A percentile compares a stretch with the other conserved stretches of the same genome.
Evolutionary conservation across 305 asterid genomes (phyloP).

Genomic region (Solanum aculeatissimum): DNA sequence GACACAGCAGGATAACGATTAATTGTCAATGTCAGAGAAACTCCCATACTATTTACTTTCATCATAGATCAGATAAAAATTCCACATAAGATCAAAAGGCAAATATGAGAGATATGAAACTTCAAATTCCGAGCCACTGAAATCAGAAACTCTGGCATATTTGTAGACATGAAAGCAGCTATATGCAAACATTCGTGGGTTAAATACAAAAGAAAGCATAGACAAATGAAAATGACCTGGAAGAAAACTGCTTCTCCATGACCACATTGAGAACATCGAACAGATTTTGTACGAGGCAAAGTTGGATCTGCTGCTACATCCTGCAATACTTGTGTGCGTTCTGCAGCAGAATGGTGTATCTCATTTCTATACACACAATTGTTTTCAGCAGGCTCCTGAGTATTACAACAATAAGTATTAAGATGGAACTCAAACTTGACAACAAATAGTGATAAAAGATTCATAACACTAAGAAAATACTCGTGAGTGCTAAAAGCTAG

Average conservation of each 20-base stretch:
- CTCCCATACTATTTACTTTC: not conserved
- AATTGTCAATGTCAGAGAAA: not conserved
- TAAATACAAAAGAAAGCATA: not conserved
- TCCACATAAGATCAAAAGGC: not conserved
- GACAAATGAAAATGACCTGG: conserved; percentile 38
- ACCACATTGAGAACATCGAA: conserved; percentile 71
- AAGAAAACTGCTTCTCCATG: conserved; percentile 99
- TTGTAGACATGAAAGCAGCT: not conserved
- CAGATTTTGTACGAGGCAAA: conserved; percentile 89
- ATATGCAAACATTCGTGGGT: not conserved
- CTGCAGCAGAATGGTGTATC: conserved; percentile 82
- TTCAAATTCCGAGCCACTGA: not conserved
- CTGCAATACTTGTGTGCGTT: conserved; percentile 86
- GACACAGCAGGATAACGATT: not conserved
- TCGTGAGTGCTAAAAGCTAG: not conserved
- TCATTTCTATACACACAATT: conserved; percentile 87
- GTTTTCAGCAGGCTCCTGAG: conserved; percentile 90
- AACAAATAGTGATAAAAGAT: not conserved
- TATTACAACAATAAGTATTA: not conserved
- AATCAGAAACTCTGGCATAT: not conserved
- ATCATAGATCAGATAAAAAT: not conserved
- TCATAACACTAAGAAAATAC: not conserved
- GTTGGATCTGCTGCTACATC: conserved; percentile 99
- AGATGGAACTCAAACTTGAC: not conserved
- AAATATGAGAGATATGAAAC: not conserved